A percentile compares a stretch with the other conserved stretches of the same genome.
Evolutionary conservation across 441 rosid genomes (phyloP).

Genomic region (Cnidoscolus chayamansa): DNA sequence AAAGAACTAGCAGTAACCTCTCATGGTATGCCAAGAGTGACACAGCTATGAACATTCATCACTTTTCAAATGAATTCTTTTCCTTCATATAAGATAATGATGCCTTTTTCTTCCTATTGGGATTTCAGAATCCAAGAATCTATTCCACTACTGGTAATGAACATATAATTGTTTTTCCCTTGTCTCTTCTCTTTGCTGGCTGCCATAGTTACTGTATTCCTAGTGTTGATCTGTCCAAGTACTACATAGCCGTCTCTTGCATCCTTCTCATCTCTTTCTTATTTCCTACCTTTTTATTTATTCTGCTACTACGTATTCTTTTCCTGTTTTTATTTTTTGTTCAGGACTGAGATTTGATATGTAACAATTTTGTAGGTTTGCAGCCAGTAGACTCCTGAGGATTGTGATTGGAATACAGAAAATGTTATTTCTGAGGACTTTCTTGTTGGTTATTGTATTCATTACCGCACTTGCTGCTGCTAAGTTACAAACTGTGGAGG

Average conservation of each 20-base stretch:
- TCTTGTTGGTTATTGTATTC: slow-evolving; percentile 25
- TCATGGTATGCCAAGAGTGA: slow-evolving; percentile 2
- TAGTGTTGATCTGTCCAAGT: too few species aligned
- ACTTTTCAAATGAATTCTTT: slow-evolving; percentile 4
- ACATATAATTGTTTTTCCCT: slow-evolving; percentile 9
- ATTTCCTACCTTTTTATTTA: too few species aligned
- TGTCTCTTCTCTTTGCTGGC: slow-evolving; percentile 10
- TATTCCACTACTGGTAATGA: slow-evolving; percentile 12
- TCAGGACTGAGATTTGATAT: not conserved
- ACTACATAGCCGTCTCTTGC: too few species aligned
- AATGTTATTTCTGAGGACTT: slow-evolving; percentile 29
- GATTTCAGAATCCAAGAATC: slow-evolving; percentile 13
- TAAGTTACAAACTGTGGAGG: slow-evolving; percentile 29
- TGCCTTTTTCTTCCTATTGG: not conserved
- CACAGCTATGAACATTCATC: not conserved
- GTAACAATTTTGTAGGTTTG: slow-evolving; percentile 13
- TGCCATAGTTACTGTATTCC: not conserved
- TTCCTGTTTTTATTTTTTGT: not conserved
- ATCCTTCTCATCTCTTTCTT: too few species aligned
- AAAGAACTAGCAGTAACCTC: slow-evolving; percentile 7
- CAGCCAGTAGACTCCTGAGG: slow-evolving; percentile 8
- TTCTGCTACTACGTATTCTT: too few species aligned
- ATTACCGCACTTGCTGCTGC: slow-evolving; percentile 33
- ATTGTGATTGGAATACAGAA: slow-evolving; percentile 23
- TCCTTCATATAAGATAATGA: not conserved